Evolutionary conservation across 306 rosid species (phyloP), one percentile per base, ranked within the genome.

Genomic region (Dicorynia guianensis): DNA sequence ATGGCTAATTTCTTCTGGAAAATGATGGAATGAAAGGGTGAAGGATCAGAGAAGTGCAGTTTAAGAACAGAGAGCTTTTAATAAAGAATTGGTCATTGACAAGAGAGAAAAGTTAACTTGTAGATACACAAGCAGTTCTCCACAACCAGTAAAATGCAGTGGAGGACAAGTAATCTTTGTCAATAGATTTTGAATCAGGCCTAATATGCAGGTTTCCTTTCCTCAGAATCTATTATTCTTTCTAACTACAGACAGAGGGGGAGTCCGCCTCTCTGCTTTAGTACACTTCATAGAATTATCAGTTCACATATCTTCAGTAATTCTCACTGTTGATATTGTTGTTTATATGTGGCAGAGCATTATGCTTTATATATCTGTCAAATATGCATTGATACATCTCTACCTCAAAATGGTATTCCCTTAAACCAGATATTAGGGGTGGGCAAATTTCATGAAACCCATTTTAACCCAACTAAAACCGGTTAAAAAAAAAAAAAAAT

Each of bases 251-350:
- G 43, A 42, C 43, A 53, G 18, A 36, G 34, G 13, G 11, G 62
- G 56, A 61, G 69, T 35, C 67, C 19, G 52, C 67, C 46, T 18
- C 59, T 36, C 43, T 63, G 48, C 44, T 69, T 69, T 64, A 35
- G 25, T 63, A n/a, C 54, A 35, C 63, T 67, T 17, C 49, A 18
- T 44, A 0, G 11, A 47, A 63, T 25, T 62, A 78, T 40, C 34
- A 40, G 44, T 30, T 39, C 15, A 63, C 46, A 34, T 54, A 8
- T 17, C 60, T 39, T 40, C 3, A 40, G 46, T 40, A 40, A 40
- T 40, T 40, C 10, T n/a, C 12, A 10, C 14, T 15, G 0, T 47
- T 12, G 1, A 12, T 12, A 3, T 47, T 47, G 52, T 8, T 47
- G 14, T 47, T 11, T 17, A 7, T 18, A 53, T 58, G 42, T 33